Conservation (phyloP, 257 asterid species). For the Lycium barbarum region DNA sequence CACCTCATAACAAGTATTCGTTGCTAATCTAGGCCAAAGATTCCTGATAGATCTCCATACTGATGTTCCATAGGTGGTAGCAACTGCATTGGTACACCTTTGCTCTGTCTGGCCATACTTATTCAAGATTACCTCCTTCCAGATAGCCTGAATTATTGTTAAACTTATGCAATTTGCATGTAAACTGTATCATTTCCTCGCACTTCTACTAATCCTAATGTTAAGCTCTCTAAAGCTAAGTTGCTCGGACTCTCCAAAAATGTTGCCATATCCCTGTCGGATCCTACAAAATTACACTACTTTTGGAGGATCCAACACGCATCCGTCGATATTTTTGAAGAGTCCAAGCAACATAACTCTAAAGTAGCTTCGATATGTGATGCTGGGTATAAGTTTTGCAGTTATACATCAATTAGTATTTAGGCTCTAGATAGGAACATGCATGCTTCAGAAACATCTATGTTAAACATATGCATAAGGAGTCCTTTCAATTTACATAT, state of each 20-base stretch:
- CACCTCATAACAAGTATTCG: neutral
- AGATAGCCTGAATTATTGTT: neutral
- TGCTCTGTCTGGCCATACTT: neutral
- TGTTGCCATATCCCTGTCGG: too few species aligned
- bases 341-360: too few species aligned
- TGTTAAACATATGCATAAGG: neutral
- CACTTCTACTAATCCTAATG: neutral
- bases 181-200: neutral
- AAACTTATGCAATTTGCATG: neutral
- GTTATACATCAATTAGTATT: conserved; percentile 6
- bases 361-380: neutral
- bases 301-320: too few species aligned
- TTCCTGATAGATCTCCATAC: neutral
- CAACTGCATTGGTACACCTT: neutral
- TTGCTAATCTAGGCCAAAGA: neutral
- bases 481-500: neutral
- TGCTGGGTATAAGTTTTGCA: neutral
- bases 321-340: too few species aligned
- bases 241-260: too few species aligned
- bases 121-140: neutral
- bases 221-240: too few species aligned
- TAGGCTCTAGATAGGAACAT: conserved; percentile 4
- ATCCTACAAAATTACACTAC: too few species aligned
- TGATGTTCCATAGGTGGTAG: neutral
- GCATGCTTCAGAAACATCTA: neutral